Conservation (phyloP, 257 asterid species). For the Nicotiana tabacum region DNA sequence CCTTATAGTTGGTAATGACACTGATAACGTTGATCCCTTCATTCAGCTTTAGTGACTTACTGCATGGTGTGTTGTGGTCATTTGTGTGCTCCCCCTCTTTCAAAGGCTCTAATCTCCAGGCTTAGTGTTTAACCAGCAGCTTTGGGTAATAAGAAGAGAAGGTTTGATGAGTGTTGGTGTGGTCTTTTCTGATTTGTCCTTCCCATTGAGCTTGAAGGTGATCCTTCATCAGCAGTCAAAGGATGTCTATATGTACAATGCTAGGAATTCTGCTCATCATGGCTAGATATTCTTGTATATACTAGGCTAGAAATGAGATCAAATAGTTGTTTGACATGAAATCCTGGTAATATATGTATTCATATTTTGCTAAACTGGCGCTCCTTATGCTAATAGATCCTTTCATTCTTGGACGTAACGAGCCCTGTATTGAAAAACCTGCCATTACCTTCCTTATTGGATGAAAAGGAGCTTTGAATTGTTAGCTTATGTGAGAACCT, state of each 20-base stretch:
- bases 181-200: neutral
- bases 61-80: neutral
- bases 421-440: neutral
- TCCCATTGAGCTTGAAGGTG: slow-evolving; percentile 1
- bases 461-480: neutral
- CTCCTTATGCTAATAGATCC: neutral
- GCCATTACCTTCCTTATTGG: neutral
- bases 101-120: slow-evolving; percentile 12
- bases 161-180: slow-evolving; percentile 13
- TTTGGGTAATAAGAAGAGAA: slow-evolving; percentile 19
- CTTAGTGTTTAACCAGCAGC: slow-evolving; percentile 21
- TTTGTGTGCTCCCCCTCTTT: slow-evolving; percentile 9
- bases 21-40: slow-evolving; percentile 12
- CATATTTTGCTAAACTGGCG: neutral
- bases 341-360: neutral
- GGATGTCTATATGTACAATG: neutral
- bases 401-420: neutral
- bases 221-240: neutral
- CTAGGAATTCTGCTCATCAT: neutral
- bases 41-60: slow-evolving; percentile 8
- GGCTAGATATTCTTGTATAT: neutral
- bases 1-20: neutral
- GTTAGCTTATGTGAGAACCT: neutral
- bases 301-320: neutral
- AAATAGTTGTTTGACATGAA: neutral